These are phyloP conservation scores for Populus alba DNA, from an alignment of 345 rosid genomes.

Conservation along the genomic window DNA sequence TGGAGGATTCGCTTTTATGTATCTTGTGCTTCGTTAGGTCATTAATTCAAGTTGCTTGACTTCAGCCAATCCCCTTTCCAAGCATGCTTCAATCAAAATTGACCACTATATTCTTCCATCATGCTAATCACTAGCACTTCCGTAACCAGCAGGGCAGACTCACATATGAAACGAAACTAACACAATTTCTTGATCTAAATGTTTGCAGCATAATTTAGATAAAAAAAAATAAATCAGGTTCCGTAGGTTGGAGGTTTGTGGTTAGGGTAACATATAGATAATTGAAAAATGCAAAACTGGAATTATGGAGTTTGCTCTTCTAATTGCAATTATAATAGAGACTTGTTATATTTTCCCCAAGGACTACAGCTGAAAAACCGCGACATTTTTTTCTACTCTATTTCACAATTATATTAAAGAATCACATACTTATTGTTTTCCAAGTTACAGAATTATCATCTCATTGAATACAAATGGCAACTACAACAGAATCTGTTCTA, in stretches of 20 bases:
- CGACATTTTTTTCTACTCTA: not conserved
- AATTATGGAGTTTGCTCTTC: not conserved
- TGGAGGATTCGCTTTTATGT: not conserved
- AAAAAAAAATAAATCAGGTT: too few relatives aligned
- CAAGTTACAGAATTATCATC: constrained; percentile 1
- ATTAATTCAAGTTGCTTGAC: not conserved
- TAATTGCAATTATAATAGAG: not conserved
- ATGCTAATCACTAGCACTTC: not conserved
- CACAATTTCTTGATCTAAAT: not conserved
- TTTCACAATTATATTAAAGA: constrained; percentile 1
- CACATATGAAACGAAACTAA: not conserved
- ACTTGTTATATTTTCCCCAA: not conserved
- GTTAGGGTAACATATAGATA: too few relatives aligned
- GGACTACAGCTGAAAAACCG: not conserved
- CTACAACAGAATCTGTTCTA: not conserved
- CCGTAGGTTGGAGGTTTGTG: too few relatives aligned
- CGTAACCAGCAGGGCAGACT: not conserved
- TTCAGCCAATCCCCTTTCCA: not conserved
- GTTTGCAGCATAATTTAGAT: not conserved
- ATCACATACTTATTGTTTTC: not conserved
- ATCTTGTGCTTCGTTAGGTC: not conserved
- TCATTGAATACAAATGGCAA: not conserved
- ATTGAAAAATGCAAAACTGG: too few relatives aligned
- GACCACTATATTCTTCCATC: not conserved
- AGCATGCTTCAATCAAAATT: not conserved